phyloP scores from a whole-genome alignment of 2,329 filamentous ascomycete genomes.

The Pseudogymnoascus sp. region DNA sequence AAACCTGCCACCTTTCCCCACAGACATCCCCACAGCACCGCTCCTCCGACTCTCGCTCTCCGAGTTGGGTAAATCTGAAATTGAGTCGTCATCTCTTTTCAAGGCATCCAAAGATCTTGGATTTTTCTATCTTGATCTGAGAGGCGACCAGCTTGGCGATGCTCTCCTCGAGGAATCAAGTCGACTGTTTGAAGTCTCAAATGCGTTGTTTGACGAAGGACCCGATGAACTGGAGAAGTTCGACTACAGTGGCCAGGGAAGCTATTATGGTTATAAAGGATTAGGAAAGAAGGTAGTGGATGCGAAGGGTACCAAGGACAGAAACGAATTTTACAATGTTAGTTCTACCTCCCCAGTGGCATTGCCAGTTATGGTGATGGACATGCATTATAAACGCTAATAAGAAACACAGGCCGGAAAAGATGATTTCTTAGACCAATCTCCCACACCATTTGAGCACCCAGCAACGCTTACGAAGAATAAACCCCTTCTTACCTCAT shows the following conservation, averaged over 20 bases:
- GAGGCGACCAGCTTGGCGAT: slow-evolving; percentile 18
- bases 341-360: neutral
- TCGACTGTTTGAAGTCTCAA: slow-evolving; percentile 18
- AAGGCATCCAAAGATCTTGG: slow-evolving; percentile 21
- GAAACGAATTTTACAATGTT: slow-evolving; percentile 27
- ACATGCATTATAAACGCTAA: neutral
- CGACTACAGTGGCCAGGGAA: slow-evolving; percentile 35
- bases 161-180: slow-evolving; percentile 18
- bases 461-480: slow-evolving; percentile 21
- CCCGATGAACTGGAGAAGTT: slow-evolving; percentile 47
- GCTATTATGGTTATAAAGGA: slow-evolving; percentile 24
- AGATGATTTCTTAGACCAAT: slow-evolving; percentile 24
- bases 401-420: slow-evolving; percentile 12
- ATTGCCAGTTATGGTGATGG: neutral
- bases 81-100: slow-evolving; percentile 19
- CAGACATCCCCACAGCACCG: slow-evolving; percentile 19
- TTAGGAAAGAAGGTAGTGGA: slow-evolving; percentile 21
- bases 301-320: slow-evolving; percentile 22
- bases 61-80: slow-evolving; percentile 11
- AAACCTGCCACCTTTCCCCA: slow-evolving; percentile 18
- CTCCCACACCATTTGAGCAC: slow-evolving; percentile 16
- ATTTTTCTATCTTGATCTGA: slow-evolving; percentile 25
- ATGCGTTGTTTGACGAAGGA: slow-evolving; percentile 31
- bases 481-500: slow-evolving; percentile 17
- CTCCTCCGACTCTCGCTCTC: slow-evolving; percentile 20